Conservation (phyloP, 2,329 filamentous ascomycete genomes). For the Didymella keratinophila region DNA sequence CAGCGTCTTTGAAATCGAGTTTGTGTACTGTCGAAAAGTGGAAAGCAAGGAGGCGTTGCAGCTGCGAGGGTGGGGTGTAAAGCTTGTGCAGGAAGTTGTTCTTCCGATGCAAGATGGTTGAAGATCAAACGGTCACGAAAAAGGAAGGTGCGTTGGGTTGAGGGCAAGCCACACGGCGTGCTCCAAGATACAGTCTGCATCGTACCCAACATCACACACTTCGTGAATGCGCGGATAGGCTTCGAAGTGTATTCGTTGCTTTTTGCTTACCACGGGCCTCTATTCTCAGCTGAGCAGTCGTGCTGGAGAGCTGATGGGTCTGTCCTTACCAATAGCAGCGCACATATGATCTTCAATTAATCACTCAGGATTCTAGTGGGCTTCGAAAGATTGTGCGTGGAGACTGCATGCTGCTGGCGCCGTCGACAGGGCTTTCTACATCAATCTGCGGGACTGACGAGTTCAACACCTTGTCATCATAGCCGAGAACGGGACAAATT, state of each 20-base stretch:
- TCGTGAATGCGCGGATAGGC: not conserved
- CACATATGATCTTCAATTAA: conserved; percentile 33
- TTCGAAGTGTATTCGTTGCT: conserved; percentile 9
- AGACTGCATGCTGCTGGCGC: conserved; percentile 12
- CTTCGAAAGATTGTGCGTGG: conserved; percentile 22
- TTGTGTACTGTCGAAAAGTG: conserved; percentile 8
- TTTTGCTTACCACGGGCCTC: conserved; percentile 8
- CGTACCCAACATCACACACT: conserved; percentile 6
- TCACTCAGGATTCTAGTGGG: conserved; percentile 32
- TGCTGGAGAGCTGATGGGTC: conserved; percentile 3
- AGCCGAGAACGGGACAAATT: conserved; percentile 24
- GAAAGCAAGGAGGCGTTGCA: conserved; percentile 8
- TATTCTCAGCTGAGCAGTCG: conserved; percentile 15
- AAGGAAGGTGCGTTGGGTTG: conserved; percentile 25
- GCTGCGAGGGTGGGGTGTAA: conserved; percentile 14
- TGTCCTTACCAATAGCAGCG: conserved; percentile 16
- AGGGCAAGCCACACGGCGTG: conserved; percentile 21
- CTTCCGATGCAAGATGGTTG: conserved; percentile 17
- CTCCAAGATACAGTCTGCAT: conserved; percentile 19
- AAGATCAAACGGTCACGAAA: conserved; percentile 23
- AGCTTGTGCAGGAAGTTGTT: conserved; percentile 16
- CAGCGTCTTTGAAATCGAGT: conserved; percentile 11
- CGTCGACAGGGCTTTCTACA: conserved; percentile 14
- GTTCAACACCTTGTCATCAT: conserved; percentile 27
- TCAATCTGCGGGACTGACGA: conserved; percentile 11